Conservation (phyloP, 768 basidiomycete species). For the Mycena galericulata region DNA sequence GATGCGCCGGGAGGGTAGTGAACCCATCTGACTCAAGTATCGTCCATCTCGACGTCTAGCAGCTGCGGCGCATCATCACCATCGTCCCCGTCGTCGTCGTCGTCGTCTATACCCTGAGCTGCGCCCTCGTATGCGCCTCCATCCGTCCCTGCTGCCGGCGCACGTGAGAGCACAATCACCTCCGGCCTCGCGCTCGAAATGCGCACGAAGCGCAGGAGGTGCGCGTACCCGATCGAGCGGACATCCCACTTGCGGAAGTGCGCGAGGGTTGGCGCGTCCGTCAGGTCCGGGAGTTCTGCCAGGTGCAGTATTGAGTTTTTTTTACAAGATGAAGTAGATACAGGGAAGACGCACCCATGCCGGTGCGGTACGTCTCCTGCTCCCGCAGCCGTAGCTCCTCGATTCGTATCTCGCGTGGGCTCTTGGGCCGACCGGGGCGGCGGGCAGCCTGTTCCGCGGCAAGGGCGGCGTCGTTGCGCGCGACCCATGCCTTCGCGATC, state of each 20-base stretch:
- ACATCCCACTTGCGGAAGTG: conserved; percentile 86
- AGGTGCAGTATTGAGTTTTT: too few species aligned
- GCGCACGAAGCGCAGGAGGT: conserved; percentile 80
- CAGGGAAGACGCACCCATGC: conserved; percentile 69
- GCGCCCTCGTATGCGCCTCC: too few species aligned
- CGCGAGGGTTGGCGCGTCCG: conserved; percentile 74
- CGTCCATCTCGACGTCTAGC: conserved; percentile 28
- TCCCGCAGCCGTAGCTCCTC: conserved; percentile 81
- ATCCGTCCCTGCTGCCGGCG: conserved; percentile 29
- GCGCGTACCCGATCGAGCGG: conserved; percentile 75
- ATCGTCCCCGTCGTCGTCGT: conserved; percentile 14
- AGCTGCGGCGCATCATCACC: conserved; percentile 28
- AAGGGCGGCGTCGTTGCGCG: conserved; percentile 75
- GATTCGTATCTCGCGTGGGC: conserved; percentile 70
- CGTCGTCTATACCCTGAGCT: conserved; percentile 1
- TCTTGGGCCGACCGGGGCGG: conserved; percentile 83
- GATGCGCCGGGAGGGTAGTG: too few species aligned
- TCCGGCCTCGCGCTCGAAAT: conserved; percentile 71
- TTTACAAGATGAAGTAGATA: conserved; percentile 10
- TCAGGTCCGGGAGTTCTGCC: conserved; percentile 84
- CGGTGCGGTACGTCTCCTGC: conserved; percentile 80
- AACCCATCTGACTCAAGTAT: conserved; percentile 17
- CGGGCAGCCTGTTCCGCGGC: conserved; percentile 70
- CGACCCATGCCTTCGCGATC: conserved; percentile 78
- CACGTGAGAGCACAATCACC: conserved; percentile 61